Evolutionary conservation across 164 flowering plant species (phyloP).

Genomic region (Chimonanthus praecox): DNA sequence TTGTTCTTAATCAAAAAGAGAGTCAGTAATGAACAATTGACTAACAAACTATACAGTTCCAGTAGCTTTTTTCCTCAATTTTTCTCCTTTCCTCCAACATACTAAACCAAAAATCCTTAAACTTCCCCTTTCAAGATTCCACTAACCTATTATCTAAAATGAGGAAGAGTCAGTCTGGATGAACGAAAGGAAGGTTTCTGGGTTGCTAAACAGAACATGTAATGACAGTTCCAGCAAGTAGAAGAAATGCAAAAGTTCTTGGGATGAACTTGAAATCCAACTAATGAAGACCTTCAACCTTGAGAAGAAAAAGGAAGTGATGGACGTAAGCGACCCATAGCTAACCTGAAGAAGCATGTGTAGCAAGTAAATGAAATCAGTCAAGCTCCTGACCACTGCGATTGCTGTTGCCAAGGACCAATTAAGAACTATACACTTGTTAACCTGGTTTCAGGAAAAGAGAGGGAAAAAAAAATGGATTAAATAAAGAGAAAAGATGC

Average conservation of each 20-base stretch:
- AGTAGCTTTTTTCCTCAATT: too few species aligned
- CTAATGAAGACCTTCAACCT: not conserved
- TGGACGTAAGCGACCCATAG: not conserved
- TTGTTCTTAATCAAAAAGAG: too few species aligned
- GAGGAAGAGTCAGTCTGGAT: not conserved
- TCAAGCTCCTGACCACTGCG: conserved; percentile 64
- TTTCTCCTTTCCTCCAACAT: too few species aligned
- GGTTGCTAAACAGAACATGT: not conserved
- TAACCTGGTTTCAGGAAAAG: conserved; percentile 29
- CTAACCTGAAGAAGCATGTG: conserved; percentile 89
- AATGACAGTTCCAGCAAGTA: not conserved
- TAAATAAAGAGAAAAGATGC: not conserved
- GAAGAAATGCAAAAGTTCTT: not conserved
- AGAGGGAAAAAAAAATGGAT: conserved; percentile 2
- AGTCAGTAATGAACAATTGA: too few species aligned
- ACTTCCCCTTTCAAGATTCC: too few species aligned
- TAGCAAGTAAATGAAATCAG: conserved; percentile 61
- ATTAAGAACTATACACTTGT: conserved; percentile 62
- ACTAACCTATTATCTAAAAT: too few species aligned
- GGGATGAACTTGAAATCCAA: conserved; percentile 1
- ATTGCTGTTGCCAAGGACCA: conserved; percentile 46
- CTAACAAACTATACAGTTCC: too few species aligned
- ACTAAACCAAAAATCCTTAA: too few species aligned
- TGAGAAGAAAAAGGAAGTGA: not conserved
- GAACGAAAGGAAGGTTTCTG: not conserved